These are phyloP conservation scores for Suillus lakei DNA, from an alignment of 768 basidiomycete species.

Conservation along the genomic window DNA sequence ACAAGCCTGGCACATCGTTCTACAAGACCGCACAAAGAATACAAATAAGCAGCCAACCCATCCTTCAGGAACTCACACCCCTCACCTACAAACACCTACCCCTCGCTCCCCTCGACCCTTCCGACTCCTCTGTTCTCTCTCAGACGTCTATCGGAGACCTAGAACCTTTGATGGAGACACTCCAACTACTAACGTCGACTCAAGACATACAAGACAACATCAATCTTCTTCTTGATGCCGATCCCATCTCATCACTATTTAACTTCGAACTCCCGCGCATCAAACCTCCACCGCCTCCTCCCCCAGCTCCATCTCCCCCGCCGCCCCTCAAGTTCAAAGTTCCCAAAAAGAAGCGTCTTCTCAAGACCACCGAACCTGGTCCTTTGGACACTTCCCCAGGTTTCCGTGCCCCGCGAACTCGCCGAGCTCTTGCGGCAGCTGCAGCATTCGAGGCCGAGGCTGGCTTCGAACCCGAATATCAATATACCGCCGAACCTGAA, in stretches of 20 bases:
- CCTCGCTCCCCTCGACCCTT: constrained; percentile 2
- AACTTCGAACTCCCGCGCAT: constrained; percentile 64
- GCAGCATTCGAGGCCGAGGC: constrained; percentile 51
- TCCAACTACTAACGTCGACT: constrained; percentile 60
- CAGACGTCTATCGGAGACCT: constrained; percentile 63
- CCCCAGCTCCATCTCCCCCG: constrained; percentile 30
- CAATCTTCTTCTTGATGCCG: constrained; percentile 56
- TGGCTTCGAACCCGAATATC: constrained; percentile 13
- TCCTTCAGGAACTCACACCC: constrained; percentile 35
- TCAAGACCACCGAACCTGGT: constrained; percentile 24
- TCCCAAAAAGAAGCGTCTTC: constrained; percentile 42
- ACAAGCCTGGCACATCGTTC: constrained; percentile 71
- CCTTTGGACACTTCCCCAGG: constrained; percentile 46
- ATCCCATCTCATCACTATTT: constrained; percentile 72
- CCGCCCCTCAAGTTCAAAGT: constrained; percentile 42
- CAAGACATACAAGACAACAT: constrained; percentile 56
- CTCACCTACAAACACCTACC: constrained; percentile 21
- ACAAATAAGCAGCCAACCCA: constrained; percentile 44
- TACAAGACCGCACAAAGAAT: constrained; percentile 74
- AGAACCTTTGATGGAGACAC: constrained; percentile 65
- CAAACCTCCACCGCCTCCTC: constrained; percentile 65
- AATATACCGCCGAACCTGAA: constrained; percentile 17
- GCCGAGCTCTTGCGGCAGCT: constrained; percentile 45
- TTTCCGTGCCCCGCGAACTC: constrained; percentile 55
- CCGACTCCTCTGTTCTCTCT: not conserved